phyloP scores from a whole-genome alignment of 257 asterid genomes.

The Plantago ovata region DNA sequence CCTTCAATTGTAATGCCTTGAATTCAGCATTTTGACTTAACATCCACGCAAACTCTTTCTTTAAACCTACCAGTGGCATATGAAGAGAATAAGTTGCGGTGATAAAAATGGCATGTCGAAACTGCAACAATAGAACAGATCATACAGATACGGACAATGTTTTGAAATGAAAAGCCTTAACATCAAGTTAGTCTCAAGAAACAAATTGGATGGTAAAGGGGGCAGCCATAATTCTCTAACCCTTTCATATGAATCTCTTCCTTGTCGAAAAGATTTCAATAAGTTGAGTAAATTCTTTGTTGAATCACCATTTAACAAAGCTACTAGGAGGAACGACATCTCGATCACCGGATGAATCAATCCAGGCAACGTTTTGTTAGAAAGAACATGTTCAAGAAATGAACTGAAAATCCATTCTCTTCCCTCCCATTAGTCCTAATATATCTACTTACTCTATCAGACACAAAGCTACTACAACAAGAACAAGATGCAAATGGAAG shows the following conservation, averaged over 20 bases:
- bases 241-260: background rate
- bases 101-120: constrained; percentile 7
- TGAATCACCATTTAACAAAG: no score
- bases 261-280: no score
- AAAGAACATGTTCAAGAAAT: background rate
- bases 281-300: no score
- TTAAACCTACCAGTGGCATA: constrained; percentile 56
- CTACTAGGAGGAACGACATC: no score
- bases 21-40: constrained; percentile 65
- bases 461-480: no score
- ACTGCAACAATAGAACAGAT: background rate
- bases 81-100: constrained; percentile 13
- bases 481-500: background rate
- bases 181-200: constrained; percentile 1
- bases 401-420: constrained; percentile 2
- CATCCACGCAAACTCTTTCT: constrained; percentile 82
- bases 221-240: background rate
- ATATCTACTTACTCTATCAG: background rate
- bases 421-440: no score
- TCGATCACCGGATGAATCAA: no score
- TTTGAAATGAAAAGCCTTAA: background rate
- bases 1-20: constrained; percentile 58
- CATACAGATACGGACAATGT: constrained; percentile 7
- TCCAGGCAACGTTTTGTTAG: background rate
- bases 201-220: background rate